Base-by-base conservation (phyloP, 2,329 filamentous ascomycete genomes). In the Colletotrichum salicis region DNA sequence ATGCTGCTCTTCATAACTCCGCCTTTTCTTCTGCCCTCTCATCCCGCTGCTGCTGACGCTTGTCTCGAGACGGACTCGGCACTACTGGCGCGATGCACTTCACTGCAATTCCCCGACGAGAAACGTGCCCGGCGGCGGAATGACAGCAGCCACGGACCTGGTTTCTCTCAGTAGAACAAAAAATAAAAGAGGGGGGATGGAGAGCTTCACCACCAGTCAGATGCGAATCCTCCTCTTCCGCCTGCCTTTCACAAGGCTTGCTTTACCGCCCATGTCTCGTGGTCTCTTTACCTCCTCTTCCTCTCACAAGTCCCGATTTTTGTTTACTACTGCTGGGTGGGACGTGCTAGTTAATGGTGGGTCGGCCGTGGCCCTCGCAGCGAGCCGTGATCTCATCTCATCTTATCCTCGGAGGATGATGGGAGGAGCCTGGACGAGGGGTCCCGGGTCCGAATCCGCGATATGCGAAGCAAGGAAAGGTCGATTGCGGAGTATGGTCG, bases 231-330 rank as follows among this genome's bases (percentile, higher is more conserved):
- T 64, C 61, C 45, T 48, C 41, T 48, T 31, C 15, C 64, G 61
- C 58, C 67, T 77, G 78, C 82, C 81, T 83, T 82, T 83, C 80
- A 82, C 76, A 77, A 77, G 72, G 77, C 77, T 76, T 74, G 77
- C 79, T 75, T 83, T 82, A 78, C 81, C 82, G 82, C 82, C 80
- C 77, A 76, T 74, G 72, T 68, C 45, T 45, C 60, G 60, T 77
- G 76, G 74, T 70, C 68, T 35, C 33, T 65, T 57, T 27, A 45
- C 70, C 55, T 41, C 54, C 27, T n/a, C 41, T 48, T 22, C 41
- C 41, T 48, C 41, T 48, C 41, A 19, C 41, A 48, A 56, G 65
- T 60, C 54, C 70, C 69, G 59, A 11, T 56, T 64, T 56, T 59
- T 69, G 66, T 69, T 71, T 69, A 27, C 68, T 69, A 64, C 33